These are phyloP conservation scores for Fusarium veterinarium DNA, from an alignment of 2,329 filamentous ascomycete genomes.

Conservation along the genomic window DNA sequence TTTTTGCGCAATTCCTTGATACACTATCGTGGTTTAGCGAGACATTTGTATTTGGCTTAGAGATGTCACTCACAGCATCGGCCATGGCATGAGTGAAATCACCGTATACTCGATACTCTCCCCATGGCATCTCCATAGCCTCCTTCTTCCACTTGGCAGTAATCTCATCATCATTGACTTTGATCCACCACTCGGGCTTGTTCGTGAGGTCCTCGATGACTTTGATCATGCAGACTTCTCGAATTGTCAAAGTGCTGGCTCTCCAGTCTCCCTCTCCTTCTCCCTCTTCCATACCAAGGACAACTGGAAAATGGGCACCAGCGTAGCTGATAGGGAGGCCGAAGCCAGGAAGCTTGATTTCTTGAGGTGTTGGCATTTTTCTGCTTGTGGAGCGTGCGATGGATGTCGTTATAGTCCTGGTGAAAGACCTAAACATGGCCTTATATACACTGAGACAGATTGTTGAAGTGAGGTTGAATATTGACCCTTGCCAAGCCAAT, in stretches of 20 bases:
- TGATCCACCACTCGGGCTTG: conserved; percentile 52
- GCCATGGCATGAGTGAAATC: conserved; percentile 49
- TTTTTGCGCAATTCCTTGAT: conserved; percentile 50
- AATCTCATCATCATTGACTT: conserved; percentile 45
- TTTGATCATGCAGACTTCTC: conserved; percentile 50
- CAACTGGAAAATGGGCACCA: conserved; percentile 34
- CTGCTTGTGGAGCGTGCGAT: neutral
- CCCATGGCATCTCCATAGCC: conserved; percentile 47
- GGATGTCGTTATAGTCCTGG: neutral
- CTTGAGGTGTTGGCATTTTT: conserved; percentile 2
- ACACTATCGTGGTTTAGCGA: conserved; percentile 39
- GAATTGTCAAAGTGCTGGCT: conserved; percentile 45
- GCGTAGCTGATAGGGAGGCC: conserved; percentile 39
- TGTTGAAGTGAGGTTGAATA: neutral
- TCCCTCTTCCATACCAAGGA: conserved; percentile 8
- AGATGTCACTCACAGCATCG: conserved; percentile 40
- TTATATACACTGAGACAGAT: neutral
- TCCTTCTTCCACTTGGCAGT: conserved; percentile 47
- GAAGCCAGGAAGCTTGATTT: conserved; percentile 42
- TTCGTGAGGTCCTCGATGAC: conserved; percentile 50
- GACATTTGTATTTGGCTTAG: neutral
- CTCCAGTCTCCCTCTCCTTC: conserved; percentile 30
- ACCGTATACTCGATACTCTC: conserved; percentile 28
- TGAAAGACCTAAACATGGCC: neutral
- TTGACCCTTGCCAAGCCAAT: neutral